Conservation (phyloP, 495 filamentous ascomycete species). For the Neurospora intermedia region DNA sequence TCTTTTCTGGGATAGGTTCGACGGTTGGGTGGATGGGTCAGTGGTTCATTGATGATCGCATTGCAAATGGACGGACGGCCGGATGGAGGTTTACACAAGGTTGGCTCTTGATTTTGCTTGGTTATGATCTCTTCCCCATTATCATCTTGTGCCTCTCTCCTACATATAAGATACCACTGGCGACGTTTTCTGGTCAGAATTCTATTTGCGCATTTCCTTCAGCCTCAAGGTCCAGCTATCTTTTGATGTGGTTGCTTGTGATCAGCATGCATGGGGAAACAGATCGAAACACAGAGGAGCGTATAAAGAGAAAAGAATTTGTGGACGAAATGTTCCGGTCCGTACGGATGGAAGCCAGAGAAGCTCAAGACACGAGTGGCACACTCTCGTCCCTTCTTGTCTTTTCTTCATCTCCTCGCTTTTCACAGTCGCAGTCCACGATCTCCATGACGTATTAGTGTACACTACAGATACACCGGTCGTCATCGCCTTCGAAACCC, state of each 20-base stretch:
- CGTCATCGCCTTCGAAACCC: neutral
- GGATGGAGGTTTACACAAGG: neutral
- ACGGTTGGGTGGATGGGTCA: neutral
- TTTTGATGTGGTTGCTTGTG: neutral
- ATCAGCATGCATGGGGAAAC: too few relatives aligned
- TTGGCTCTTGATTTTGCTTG: neutral
- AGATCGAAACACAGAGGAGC: too few relatives aligned
- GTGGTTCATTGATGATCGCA: neutral
- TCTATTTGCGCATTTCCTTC: neutral
- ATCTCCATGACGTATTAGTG: neutral
- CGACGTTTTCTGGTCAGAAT: neutral
- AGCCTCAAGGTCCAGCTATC: neutral
- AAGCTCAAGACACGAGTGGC: neutral
- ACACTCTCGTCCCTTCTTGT: neutral
- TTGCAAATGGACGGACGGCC: neutral
- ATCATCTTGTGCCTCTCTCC: neutral
- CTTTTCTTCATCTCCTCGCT: neutral
- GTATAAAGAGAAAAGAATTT: neutral
- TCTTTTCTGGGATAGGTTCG: neutral
- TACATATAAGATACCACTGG: neutral
- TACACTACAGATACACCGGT: neutral
- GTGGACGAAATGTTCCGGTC: neutral
- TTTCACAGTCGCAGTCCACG: neutral
- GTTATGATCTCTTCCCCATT: neutral
- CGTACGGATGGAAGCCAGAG: neutral